Evolutionary conservation across 371 early-diverging fungal genomes (phyloP).

Genomic region (Choanephora cucurbitarum): DNA sequence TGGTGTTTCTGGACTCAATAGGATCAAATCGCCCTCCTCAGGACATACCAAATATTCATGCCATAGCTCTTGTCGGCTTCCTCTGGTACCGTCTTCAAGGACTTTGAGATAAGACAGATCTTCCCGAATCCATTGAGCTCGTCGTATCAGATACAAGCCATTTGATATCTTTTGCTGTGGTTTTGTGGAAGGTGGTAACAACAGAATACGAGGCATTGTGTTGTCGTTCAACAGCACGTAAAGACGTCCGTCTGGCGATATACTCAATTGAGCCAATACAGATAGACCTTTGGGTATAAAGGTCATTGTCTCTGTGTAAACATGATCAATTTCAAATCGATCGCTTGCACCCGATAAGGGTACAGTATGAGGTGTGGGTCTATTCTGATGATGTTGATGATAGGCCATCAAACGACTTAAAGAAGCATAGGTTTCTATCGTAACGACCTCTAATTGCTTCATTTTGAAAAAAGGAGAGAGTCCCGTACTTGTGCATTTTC

Average conservation of each 20-base stretch:
- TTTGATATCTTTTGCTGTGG: background rate
- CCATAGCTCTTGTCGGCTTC: background rate
- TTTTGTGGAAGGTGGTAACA: no score
- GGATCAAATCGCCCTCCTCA: no score
- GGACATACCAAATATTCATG: no score
- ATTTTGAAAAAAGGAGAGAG: no score
- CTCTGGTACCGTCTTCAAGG: background rate
- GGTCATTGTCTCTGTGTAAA: background rate
- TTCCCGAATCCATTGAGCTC: background rate
- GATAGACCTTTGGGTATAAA: background rate
- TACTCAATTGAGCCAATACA: constrained; percentile 3
- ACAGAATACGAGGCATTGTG: no score
- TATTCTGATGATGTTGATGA: background rate
- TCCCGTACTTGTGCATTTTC: no score
- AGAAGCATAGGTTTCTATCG: background rate
- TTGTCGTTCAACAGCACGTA: constrained; percentile 2
- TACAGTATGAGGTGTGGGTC: background rate
- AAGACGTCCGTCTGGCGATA: constrained; percentile 3
- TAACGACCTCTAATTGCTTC: background rate
- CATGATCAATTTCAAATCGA: background rate
- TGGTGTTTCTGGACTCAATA: no score
- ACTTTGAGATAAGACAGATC: constrained; percentile 1
- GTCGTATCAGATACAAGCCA: background rate
- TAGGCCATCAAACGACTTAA: background rate
- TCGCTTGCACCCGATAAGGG: background rate